These are phyloP conservation scores for Prunus persica DNA, from an alignment of 306 rosid genomes.

Conservation along the genomic window DNA sequence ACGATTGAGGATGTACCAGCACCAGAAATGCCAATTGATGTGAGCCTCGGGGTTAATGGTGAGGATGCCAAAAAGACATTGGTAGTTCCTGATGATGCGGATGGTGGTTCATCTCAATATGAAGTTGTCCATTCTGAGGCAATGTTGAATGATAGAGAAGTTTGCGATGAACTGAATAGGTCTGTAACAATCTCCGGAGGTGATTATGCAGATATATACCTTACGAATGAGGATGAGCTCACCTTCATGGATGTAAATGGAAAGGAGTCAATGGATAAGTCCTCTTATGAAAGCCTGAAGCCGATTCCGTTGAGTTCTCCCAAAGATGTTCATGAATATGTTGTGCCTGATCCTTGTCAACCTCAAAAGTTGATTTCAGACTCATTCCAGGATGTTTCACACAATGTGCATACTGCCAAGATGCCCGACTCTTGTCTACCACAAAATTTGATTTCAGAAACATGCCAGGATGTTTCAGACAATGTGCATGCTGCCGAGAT, in stretches of 20 bases:
- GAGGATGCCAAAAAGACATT: constrained; percentile 10
- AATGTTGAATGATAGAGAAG: constrained; percentile 11
- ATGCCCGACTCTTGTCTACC: background rate
- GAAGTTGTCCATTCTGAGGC: constrained; percentile 1
- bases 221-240: constrained; percentile 34
- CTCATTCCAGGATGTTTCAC: constrained; percentile 19
- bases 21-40: constrained; percentile 48
- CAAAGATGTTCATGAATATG: constrained; percentile 34
- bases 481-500: constrained; percentile 12
- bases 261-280: constrained; percentile 36
- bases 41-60: constrained; percentile 24
- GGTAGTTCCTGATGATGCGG: constrained; percentile 16
- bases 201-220: constrained; percentile 26
- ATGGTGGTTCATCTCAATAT: constrained; percentile 21
- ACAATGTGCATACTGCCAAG: constrained; percentile 20
- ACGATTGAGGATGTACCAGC: constrained; percentile 51
- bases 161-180: constrained; percentile 24
- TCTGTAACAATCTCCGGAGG: constrained; percentile 26
- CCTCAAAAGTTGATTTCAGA: constrained; percentile 27
- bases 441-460: constrained; percentile 26
- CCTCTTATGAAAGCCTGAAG: constrained; percentile 30
- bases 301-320: constrained; percentile 44
- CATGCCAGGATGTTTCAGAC: constrained; percentile 21
- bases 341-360: constrained; percentile 24
- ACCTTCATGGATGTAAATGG: constrained; percentile 36